These are phyloP conservation scores for Pseudogymnoascus sp. DNA, from an alignment of 2,329 filamentous ascomycete species.

Conservation along the genomic window DNA sequence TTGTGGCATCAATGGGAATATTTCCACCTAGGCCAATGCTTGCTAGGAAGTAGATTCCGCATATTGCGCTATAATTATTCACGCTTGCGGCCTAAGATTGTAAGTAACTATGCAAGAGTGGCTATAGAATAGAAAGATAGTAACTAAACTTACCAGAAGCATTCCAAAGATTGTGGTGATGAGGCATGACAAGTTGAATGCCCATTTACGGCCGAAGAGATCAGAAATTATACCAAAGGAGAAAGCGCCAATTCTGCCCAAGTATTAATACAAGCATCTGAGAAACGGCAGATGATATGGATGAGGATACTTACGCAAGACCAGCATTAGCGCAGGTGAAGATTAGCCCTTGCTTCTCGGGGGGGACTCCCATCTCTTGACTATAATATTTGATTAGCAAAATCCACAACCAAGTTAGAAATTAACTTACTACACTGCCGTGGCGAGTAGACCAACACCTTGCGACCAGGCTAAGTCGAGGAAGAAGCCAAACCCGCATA, in stretches of 20 bases:
- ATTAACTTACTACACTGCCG: slow-evolving; percentile 15
- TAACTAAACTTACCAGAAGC: slow-evolving; percentile 12
- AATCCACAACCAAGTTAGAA: neutral
- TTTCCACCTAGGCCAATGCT: slow-evolving; percentile 25
- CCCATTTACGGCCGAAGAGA: slow-evolving; percentile 19
- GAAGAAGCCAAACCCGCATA: slow-evolving; percentile 26
- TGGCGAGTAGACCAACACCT: slow-evolving; percentile 21
- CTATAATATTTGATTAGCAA: neutral
- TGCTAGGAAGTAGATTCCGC: slow-evolving; percentile 17
- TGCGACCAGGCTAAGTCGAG: slow-evolving; percentile 24
- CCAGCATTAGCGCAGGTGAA: slow-evolving; percentile 20
- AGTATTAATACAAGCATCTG: neutral
- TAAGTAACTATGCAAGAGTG: neutral
- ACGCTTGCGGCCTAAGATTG: slow-evolving; percentile 4
- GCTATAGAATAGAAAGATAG: neutral
- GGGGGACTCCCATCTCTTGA: slow-evolving; percentile 7
- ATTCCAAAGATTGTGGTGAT: slow-evolving; percentile 20
- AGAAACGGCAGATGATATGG: neutral
- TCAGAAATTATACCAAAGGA: neutral
- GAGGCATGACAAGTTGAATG: slow-evolving; percentile 22
- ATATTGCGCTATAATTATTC: slow-evolving; percentile 17
- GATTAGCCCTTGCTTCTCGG: slow-evolving; percentile 10
- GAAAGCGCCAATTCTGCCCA: neutral
- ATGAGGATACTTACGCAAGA: neutral
- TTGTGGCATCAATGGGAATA: slow-evolving; percentile 26